Percentiles rank a stretch among this genome's conserved stretches.
phyloP scores from a whole-genome alignment of 2,329 filamentous ascomycete species.

The Alternaria novae-zelandiae region DNA sequence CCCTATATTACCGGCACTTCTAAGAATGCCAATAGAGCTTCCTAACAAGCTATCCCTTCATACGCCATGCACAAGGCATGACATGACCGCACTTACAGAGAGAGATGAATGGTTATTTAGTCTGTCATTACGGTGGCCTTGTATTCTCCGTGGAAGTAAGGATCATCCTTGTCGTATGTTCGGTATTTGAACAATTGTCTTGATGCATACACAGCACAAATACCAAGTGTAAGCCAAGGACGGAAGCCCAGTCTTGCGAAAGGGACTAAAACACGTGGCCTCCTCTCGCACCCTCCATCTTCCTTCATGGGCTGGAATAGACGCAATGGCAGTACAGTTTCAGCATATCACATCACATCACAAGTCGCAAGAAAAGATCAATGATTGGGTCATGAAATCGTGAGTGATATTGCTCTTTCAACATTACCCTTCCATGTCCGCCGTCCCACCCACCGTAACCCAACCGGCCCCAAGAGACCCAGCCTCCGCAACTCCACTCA shows the following conservation, averaged over 20 bases:
- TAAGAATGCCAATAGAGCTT: not conserved
- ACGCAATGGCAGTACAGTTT: not conserved
- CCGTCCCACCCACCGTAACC: not conserved
- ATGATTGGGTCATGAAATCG: conserved; percentile 23
- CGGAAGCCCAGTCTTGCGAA: not conserved
- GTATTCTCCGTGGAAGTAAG: not conserved
- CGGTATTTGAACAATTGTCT: not conserved
- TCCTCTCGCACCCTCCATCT: not conserved
- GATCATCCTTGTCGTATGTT: not conserved
- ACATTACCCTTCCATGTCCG: conserved; percentile 2
- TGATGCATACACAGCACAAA: not conserved
- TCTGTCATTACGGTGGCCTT: not conserved
- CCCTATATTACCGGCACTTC: not conserved
- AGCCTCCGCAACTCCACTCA: not conserved
- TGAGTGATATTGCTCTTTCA: conserved; percentile 23
- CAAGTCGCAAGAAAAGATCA: not conserved
- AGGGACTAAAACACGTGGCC: not conserved
- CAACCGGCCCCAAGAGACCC: not conserved
- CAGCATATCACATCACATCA: not conserved
- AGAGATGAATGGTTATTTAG: not conserved
- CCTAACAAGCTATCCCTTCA: not conserved
- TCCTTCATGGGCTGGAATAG: not conserved
- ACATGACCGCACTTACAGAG: not conserved
- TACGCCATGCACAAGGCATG: not conserved
- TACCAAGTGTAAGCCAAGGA: not conserved